Evolutionary conservation across 164 flowering plant species (phyloP).

Genomic region (Vitis amurensis): DNA sequence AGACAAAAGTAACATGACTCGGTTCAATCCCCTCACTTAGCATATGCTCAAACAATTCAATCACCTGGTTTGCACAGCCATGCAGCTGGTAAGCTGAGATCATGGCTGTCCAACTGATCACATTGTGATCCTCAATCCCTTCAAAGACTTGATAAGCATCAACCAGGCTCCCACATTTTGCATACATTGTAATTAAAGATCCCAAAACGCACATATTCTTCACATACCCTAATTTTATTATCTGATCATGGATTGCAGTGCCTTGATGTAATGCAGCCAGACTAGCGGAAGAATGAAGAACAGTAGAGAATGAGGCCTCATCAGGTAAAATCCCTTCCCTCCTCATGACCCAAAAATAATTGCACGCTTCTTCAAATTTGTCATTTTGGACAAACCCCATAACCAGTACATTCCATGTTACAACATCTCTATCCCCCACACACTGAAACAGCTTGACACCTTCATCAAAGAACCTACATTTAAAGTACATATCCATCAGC

Average conservation of each 20-base stretch:
- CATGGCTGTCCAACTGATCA: slow-evolving; percentile 65
- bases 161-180: slow-evolving; percentile 60
- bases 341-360: slow-evolving; percentile 55
- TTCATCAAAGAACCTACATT: slow-evolving; percentile 50
- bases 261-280: slow-evolving; percentile 57
- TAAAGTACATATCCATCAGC: slow-evolving; percentile 56
- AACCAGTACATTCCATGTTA: slow-evolving; percentile 62
- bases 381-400: slow-evolving; percentile 47
- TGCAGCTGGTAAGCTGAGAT: slow-evolving; percentile 62
- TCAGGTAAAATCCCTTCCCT: slow-evolving; percentile 48
- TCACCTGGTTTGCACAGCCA: slow-evolving; percentile 47
- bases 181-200: slow-evolving; percentile 61
- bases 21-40: slow-evolving; percentile 43
- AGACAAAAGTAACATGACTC: slow-evolving; percentile 55
- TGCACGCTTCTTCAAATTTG: slow-evolving; percentile 52
- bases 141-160: slow-evolving; percentile 46
- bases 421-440: slow-evolving; percentile 38
- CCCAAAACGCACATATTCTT: slow-evolving; percentile 36
- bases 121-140: slow-evolving; percentile 42
- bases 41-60: slow-evolving; percentile 57
- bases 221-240: slow-evolving; percentile 47
- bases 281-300: slow-evolving; percentile 50
- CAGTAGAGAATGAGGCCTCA: slow-evolving; percentile 48
- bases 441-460: slow-evolving; percentile 35
- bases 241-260: slow-evolving; percentile 40